These are phyloP conservation scores for Nothopassalora personata DNA, from an alignment of 2,329 filamentous ascomycete species.

Conservation along the genomic window DNA sequence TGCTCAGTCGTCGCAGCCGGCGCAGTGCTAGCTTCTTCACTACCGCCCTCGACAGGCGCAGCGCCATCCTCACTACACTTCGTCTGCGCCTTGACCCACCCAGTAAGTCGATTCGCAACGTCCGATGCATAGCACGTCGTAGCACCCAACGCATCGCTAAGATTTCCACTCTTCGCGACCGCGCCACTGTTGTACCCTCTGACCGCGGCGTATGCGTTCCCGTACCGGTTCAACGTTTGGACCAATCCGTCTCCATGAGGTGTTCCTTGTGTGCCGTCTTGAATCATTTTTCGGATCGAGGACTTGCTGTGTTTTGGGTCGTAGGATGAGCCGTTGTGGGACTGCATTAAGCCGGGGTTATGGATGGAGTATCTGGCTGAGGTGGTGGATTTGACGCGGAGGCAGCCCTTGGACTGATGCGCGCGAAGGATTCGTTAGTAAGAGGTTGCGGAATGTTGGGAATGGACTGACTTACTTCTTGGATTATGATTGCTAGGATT, in stretches of 20 bases:
- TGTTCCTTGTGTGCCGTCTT: conserved; percentile 43
- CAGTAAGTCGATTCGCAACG: conserved; percentile 46
- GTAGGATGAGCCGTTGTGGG: conserved; percentile 32
- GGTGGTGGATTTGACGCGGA: conserved; percentile 40
- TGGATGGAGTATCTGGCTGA: conserved; percentile 28
- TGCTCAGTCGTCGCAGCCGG: background rate
- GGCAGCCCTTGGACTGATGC: conserved; percentile 42
- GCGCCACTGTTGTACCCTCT: conserved; percentile 49
- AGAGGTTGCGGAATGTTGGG: background rate
- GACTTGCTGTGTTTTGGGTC: conserved; percentile 3
- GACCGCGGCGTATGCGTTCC: conserved; percentile 39
- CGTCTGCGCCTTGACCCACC: conserved; percentile 33
- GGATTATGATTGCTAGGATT: conserved; percentile 42
- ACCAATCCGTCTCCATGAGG: conserved; percentile 40
- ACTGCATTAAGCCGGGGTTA: conserved; percentile 45
- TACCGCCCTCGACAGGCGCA: background rate
- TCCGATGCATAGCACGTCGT: conserved; percentile 50
- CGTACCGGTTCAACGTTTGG: conserved; percentile 31
- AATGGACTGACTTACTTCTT: conserved; percentile 29
- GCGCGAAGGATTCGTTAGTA: background rate
- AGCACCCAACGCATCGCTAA: conserved; percentile 40
- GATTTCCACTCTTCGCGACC: conserved; percentile 26
- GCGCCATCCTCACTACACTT: background rate
- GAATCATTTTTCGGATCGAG: conserved; percentile 38
- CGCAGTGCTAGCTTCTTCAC: background rate